Percentiles rank a stretch among this genome's conserved stretches.
Evolutionary conservation across 2,329 filamentous ascomycete genomes (phyloP).

Genomic region (Colletotrichum tofieldiae): DNA sequence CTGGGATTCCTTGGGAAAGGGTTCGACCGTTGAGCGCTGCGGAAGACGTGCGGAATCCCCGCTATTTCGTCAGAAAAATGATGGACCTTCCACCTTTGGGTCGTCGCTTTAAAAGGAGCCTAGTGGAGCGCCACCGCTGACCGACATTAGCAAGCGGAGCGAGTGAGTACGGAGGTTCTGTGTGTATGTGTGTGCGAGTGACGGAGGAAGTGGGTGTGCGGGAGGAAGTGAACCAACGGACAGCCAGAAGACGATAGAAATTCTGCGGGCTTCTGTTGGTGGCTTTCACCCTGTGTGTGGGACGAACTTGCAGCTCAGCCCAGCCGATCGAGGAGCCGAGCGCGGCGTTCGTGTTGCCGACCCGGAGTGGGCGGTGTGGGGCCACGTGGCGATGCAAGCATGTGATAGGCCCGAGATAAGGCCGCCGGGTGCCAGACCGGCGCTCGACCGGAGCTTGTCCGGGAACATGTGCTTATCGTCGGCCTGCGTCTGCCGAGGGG

Average conservation of each 20-base stretch:
- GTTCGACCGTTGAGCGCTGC: background rate
- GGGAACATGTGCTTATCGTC: conserved; percentile 29
- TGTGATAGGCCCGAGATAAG: conserved; percentile 35
- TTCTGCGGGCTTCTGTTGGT: conserved; percentile 12
- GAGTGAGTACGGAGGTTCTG: background rate
- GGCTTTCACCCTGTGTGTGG: conserved; percentile 1
- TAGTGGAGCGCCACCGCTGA: conserved; percentile 32
- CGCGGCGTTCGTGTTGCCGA: conserved; percentile 37
- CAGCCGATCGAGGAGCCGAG: conserved; percentile 36
- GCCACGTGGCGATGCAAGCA: background rate
- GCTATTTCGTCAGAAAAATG: conserved; percentile 35
- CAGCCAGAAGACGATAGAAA: background rate
- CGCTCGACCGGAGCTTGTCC: conserved; percentile 25
- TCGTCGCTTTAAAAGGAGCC: background rate
- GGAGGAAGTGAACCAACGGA: background rate
- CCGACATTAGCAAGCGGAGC: background rate
- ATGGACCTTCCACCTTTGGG: conserved; percentile 30
- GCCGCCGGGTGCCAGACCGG: conserved; percentile 17
- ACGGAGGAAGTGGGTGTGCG: background rate
- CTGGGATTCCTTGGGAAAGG: background rate
- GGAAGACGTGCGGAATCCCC: conserved; percentile 37
- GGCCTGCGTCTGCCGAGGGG: conserved; percentile 6
- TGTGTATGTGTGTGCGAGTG: background rate
- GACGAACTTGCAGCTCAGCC: background rate
- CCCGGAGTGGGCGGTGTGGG: conserved; percentile 23